Conservation (phyloP, 495 filamentous ascomycete genomes). For the Darksidea phi region DNA sequence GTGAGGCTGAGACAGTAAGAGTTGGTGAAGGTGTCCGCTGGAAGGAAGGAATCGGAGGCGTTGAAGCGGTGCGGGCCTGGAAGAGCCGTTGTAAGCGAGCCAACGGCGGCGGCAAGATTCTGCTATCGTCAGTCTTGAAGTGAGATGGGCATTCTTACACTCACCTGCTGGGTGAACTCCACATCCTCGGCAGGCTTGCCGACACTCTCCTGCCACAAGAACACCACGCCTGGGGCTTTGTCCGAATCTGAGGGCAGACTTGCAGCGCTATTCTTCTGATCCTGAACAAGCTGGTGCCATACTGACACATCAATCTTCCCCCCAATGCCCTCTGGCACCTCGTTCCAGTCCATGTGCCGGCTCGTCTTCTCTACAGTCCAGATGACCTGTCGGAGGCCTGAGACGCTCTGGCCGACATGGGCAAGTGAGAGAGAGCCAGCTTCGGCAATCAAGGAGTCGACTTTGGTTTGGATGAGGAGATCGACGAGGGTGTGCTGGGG, state of each 20-base stretch:
- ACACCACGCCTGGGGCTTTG: conserved; percentile 39
- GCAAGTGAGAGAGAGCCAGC: conserved; percentile 87
- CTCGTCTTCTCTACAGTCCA: conserved; percentile 94
- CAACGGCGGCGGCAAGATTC: conserved; percentile 78
- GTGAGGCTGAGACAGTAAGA: conserved; percentile 78
- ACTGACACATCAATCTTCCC: conserved; percentile 72
- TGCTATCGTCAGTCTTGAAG: conserved; percentile 27
- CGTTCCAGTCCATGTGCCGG: conserved; percentile 87
- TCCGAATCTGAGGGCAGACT: conserved; percentile 50
- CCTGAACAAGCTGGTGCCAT: conserved; percentile 81
- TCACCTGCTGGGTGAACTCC: conserved; percentile 67
- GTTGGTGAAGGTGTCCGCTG: conserved; percentile 75
- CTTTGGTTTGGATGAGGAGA: conserved; percentile 65
- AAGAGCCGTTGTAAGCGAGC: conserved; percentile 70
- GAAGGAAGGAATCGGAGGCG: conserved; percentile 78
- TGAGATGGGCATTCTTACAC: conserved; percentile 1
- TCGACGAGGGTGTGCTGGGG: conserved; percentile 62
- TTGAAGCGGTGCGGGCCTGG: conserved; percentile 70
- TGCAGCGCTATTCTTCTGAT: conserved; percentile 50
- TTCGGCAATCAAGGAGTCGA: conserved; percentile 78
- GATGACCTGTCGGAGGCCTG: conserved; percentile 71
- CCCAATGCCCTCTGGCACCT: conserved; percentile 71
- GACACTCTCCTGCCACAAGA: conserved; percentile 42
- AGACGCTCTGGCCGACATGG: conserved; percentile 62
- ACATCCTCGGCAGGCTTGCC: conserved; percentile 63